Conservation (phyloP, 257 asterid genomes). For the Nicotiana noctiflora region DNA sequence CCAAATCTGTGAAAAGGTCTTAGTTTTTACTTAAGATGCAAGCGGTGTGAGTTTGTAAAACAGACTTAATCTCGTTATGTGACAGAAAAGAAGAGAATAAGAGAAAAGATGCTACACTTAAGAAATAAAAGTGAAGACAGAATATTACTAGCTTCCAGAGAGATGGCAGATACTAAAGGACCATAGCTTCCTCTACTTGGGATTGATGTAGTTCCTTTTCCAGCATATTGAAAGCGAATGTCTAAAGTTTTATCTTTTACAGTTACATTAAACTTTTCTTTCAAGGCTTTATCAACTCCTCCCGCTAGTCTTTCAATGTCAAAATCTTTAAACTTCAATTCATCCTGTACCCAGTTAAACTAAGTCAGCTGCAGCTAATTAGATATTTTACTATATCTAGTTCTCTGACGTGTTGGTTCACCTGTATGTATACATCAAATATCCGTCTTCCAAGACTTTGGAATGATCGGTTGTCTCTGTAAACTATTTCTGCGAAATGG, state of each 20-base stretch:
- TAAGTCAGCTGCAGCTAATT: not conserved
- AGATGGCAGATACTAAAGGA: slow-evolving; percentile 55
- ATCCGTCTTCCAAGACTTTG: slow-evolving; percentile 56
- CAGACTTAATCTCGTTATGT: not conserved
- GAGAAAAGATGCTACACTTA: not conserved
- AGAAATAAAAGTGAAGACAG: not conserved
- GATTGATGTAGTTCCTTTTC: slow-evolving; percentile 47
- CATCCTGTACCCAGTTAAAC: slow-evolving; percentile 26
- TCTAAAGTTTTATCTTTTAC: slow-evolving; percentile 34
- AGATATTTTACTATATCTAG: not conserved
- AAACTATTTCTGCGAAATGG: slow-evolving; percentile 53
- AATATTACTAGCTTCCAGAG: slow-evolving; percentile 41
- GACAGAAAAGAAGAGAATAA: not conserved
- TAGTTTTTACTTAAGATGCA: not conserved
- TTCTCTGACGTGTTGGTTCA: slow-evolving; percentile 4
- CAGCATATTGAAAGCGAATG: slow-evolving; percentile 38
- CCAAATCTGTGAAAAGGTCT: not conserved
- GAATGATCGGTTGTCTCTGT: slow-evolving; percentile 38
- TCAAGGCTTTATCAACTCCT: slow-evolving; percentile 32
- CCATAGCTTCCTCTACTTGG: slow-evolving; percentile 48
- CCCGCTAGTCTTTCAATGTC: slow-evolving; percentile 33
- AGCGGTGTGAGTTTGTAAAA: not conserved
- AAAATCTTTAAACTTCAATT: slow-evolving; percentile 34
- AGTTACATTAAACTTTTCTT: slow-evolving; percentile 13
- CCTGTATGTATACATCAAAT: slow-evolving; percentile 67